Evolutionary conservation across 768 basidiomycete species (phyloP).

Genomic region (Lentinula sp.): DNA sequence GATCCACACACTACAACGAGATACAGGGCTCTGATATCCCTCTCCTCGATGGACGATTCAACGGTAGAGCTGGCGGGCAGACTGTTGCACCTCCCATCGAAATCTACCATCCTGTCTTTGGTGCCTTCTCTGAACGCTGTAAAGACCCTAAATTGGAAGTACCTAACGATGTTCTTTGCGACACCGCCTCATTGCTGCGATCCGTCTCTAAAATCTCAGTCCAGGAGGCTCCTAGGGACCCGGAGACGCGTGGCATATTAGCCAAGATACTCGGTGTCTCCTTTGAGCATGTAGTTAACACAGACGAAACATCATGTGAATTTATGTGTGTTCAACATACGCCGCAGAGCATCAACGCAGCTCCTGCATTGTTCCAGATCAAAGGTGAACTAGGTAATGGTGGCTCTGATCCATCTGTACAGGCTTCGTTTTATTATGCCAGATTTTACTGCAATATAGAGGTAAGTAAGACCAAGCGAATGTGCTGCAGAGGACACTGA

Average conservation of each 20-base stretch:
- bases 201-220: slow-evolving; percentile 5
- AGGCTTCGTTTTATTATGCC: slow-evolving; percentile 15
- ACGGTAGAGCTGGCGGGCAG: not conserved
- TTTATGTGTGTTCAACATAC: not conserved
- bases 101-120: slow-evolving; percentile 12
- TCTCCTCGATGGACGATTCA: slow-evolving; percentile 7
- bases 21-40: not conserved
- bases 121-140: slow-evolving; percentile 12
- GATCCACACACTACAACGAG: slow-evolving; percentile 4
- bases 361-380: slow-evolving; percentile 8
- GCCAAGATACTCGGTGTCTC: not conserved
- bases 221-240: not conserved
- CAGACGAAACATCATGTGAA: not conserved
- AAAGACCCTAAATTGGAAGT: slow-evolving; percentile 6
- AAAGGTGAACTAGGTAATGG: slow-evolving; percentile 13
- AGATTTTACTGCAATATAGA: not conserved
- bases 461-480: not conserved
- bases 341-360: not conserved
- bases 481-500: not conserved
- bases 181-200: not conserved
- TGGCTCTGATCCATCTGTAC: slow-evolving; percentile 16
- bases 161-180: not conserved
- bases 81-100: slow-evolving; percentile 9
- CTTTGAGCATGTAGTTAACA: accelerated
- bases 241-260: not conserved